phyloP scores from a whole-genome alignment of 2,329 filamentous ascomycete species.

The Hypoxylon sp. region DNA sequence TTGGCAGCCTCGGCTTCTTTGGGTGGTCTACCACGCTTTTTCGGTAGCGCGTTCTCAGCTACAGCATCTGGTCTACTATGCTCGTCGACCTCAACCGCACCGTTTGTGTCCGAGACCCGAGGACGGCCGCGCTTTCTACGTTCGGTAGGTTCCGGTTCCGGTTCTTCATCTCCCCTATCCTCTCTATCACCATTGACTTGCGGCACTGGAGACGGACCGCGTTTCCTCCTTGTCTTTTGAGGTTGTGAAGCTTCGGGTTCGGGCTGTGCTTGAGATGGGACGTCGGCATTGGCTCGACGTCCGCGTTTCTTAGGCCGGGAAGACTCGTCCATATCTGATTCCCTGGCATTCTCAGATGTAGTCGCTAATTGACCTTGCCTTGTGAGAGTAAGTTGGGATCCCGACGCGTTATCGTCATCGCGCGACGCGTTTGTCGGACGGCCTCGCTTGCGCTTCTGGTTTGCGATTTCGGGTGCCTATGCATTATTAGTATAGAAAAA shows the following conservation, averaged over 20 bases:
- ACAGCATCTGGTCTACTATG: constrained; percentile 9
- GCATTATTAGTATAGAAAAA: constrained; percentile 17
- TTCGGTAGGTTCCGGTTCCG: constrained; percentile 22
- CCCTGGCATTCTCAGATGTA: constrained; percentile 17
- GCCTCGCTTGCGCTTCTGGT: constrained; percentile 62
- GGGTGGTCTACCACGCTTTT: constrained; percentile 37
- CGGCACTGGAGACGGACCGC: constrained; percentile 45
- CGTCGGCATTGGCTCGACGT: constrained; percentile 41
- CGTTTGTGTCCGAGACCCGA: constrained; percentile 43
- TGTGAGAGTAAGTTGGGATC: constrained; percentile 41
- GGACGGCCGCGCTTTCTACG: constrained; percentile 53
- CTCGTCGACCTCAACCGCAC: constrained; percentile 28
- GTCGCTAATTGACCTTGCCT: constrained; percentile 37
- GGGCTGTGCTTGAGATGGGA: constrained; percentile 34
- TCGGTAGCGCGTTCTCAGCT: constrained; percentile 19
- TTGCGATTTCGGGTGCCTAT: constrained; percentile 50
- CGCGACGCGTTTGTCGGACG: constrained; percentile 61
- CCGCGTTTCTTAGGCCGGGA: constrained; percentile 49
- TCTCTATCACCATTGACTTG: constrained; percentile 18
- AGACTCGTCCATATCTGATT: constrained; percentile 42
- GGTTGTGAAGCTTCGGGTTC: constrained; percentile 39
- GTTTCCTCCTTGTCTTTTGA: constrained; percentile 48
- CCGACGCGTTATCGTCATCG: constrained; percentile 50
- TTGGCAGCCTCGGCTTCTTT: constrained; percentile 29
- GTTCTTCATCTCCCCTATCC: constrained; percentile 12